These are phyloP conservation scores for Alternaria solani DNA, from an alignment of 2,329 filamentous ascomycete species.

Conservation along the genomic window DNA sequence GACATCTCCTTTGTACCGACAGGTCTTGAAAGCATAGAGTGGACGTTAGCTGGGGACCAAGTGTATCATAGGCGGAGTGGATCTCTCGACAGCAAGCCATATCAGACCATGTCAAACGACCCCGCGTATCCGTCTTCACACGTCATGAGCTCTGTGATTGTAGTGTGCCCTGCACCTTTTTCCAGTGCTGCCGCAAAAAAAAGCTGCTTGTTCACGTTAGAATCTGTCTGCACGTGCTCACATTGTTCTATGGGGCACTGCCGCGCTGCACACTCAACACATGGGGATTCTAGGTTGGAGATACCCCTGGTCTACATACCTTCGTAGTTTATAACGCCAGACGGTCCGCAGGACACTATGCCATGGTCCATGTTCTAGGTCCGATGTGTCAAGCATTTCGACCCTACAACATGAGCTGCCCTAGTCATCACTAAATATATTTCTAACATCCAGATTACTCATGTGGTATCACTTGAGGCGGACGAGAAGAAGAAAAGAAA, in stretches of 20 bases:
- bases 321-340: background rate
- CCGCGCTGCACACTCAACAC: background rate
- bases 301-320: background rate
- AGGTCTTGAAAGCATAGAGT: slow-evolving; percentile 35
- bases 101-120: slow-evolving; percentile 14
- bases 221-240: background rate
- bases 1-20: slow-evolving; percentile 40
- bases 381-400: background rate
- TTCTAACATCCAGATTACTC: background rate
- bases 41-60: slow-evolving; percentile 33
- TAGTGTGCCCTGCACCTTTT: background rate
- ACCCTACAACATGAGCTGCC: background rate
- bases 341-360: background rate
- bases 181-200: background rate
- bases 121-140: background rate
- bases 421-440: background rate
- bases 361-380: background rate
- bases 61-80: slow-evolving; percentile 45
- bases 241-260: background rate
- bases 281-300: background rate
- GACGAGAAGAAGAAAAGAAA: background rate
- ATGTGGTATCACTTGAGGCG: background rate
- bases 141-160: slow-evolving; percentile 1
- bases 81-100: slow-evolving; percentile 33
- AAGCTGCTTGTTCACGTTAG: background rate